Percentiles rank a stretch among this genome's conserved stretches.
Evolutionary conservation across 805 yeast species (phyloP).

Genomic region (Lipomyces anomalus): DNA sequence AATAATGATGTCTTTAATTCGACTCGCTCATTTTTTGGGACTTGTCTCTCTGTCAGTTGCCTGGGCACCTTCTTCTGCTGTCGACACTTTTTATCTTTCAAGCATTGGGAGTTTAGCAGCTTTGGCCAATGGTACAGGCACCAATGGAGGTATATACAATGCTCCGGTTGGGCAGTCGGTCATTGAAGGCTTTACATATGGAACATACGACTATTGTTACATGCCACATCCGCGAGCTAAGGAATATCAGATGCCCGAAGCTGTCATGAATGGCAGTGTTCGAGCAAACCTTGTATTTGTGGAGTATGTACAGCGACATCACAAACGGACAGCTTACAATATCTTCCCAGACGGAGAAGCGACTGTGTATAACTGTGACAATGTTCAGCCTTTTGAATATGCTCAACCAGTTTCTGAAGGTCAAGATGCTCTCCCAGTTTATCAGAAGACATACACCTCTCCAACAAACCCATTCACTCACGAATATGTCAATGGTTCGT

Average conservation of each 20-base stretch:
- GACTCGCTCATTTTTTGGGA: too few species aligned
- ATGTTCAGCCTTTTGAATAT: too few species aligned
- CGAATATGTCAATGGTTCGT: constrained; percentile 31
- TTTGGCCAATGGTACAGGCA: too few species aligned
- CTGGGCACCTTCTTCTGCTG: too few species aligned
- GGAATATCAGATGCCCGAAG: constrained; percentile 26
- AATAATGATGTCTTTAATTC: too few species aligned
- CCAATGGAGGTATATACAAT: constrained; percentile 31
- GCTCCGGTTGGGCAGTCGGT: constrained; percentile 17
- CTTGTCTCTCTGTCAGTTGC: too few species aligned
- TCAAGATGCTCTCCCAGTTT: too few species aligned
- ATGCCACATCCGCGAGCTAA: constrained; percentile 42
- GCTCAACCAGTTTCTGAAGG: too few species aligned
- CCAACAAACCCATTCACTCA: constrained; percentile 30
- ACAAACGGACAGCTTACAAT: constrained; percentile 42
- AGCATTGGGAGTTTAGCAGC: too few species aligned
- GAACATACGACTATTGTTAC: constrained; percentile 41
- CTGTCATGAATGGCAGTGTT: constrained; percentile 14
- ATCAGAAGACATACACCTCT: constrained; percentile 27
- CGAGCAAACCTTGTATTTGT: constrained; percentile 32
- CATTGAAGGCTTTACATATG: constrained; percentile 31
- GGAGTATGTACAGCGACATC: constrained; percentile 42
- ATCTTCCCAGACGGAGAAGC: constrained; percentile 33
- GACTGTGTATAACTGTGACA: too few species aligned
- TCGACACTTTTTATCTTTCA: too few species aligned